Conservation (phyloP, 768 basidiomycete genomes). For the Rhizopogon vinicolor region DNA sequence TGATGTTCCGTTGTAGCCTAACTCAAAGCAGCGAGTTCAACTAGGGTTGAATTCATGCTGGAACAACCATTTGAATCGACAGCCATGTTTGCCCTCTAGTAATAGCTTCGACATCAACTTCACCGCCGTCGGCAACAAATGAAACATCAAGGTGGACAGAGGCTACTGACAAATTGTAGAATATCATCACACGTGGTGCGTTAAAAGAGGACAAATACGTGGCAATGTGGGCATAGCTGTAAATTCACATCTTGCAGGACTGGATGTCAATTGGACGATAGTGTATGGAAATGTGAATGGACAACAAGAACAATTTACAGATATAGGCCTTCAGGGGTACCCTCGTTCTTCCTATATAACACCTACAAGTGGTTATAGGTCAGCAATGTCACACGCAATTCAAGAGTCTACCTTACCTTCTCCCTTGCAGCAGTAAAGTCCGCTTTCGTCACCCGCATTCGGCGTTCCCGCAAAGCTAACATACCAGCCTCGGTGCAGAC, state of each 20-base stretch:
- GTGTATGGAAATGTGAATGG: neutral
- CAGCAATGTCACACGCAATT: conserved; percentile 2
- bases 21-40: too few relatives aligned
- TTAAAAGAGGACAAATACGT: too few relatives aligned
- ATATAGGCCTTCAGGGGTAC: conserved; percentile 86
- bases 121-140: too few relatives aligned
- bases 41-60: too few relatives aligned
- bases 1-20: too few relatives aligned
- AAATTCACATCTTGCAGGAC: neutral
- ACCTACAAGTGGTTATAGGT: conserved; percentile 40
- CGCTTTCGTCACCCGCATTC: conserved; percentile 90
- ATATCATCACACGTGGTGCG: too few relatives aligned
- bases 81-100: too few relatives aligned
- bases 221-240: neutral
- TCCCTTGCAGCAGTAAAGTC: conserved; percentile 91
- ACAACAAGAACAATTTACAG: conserved; percentile 37
- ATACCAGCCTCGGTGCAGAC: conserved; percentile 99
- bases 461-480: conserved; percentile 86
- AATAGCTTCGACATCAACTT: too few relatives aligned
- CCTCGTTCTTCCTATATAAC: conserved; percentile 96
- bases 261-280: neutral
- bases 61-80: too few relatives aligned
- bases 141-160: too few relatives aligned
- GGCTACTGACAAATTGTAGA: too few relatives aligned
- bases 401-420: conserved; percentile 54